phyloP scores from a whole-genome alignment of 2,329 filamentous ascomycete species.

The Xylaria sp. region DNA sequence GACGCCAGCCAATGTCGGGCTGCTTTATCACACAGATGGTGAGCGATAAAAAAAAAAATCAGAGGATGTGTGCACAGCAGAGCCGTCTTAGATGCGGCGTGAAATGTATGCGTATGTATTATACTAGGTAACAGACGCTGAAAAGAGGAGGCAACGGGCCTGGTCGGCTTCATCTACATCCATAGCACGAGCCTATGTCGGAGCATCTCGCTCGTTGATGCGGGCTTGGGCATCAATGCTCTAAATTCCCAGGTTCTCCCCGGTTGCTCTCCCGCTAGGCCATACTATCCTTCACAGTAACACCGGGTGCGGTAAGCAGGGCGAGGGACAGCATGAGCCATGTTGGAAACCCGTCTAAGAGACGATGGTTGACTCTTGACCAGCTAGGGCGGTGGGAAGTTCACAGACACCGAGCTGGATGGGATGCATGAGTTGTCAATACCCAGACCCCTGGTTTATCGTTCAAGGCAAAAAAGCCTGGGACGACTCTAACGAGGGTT shows the following conservation, averaged over 20 bases:
- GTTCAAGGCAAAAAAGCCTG: constrained; percentile 18
- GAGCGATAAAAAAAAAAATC: constrained; percentile 24
- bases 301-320: constrained; percentile 37
- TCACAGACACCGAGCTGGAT: constrained; percentile 26
- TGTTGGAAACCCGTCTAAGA: constrained; percentile 20
- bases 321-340: constrained; percentile 37
- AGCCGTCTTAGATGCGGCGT: constrained; percentile 20
- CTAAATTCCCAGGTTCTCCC: constrained; percentile 43
- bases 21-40: constrained; percentile 22
- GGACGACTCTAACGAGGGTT: constrained; percentile 34
- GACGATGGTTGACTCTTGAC: constrained; percentile 31
- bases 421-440: constrained; percentile 38
- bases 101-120: neutral
- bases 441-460: constrained; percentile 28
- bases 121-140: constrained; percentile 11
- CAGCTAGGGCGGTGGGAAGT: constrained; percentile 38
- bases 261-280: constrained; percentile 29
- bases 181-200: constrained; percentile 42
- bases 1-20: constrained; percentile 20
- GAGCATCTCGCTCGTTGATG: constrained; percentile 43
- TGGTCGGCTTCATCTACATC: constrained; percentile 34
- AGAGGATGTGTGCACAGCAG: constrained; percentile 21
- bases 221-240: constrained; percentile 51
- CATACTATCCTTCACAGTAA: constrained; percentile 34
- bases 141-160: constrained; percentile 35